Base-by-base conservation (phyloP, 2,329 filamentous ascomycete genomes). In the Pseudophaeomoniella oleicola region DNA sequence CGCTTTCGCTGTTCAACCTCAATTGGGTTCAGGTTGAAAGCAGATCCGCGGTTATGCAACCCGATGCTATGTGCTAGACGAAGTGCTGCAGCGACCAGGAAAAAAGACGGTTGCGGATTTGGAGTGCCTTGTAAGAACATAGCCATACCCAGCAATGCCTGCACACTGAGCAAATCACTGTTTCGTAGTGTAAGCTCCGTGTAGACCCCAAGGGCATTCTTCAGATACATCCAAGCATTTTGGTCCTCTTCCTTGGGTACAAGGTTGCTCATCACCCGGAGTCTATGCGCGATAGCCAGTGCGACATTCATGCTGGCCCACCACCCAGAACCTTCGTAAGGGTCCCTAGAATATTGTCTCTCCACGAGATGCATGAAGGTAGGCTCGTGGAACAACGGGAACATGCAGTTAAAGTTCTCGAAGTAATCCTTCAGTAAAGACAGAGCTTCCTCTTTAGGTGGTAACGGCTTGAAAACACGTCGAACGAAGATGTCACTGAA, bases 341-440 rank as follows among this genome's bases (percentile, higher is more conserved):
- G 88, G 46, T 96, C 83, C 35, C 77, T 66, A 1, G 86, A 92
- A 58, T 96, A 98, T 54, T 96, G 88, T 47, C 81, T 77, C 52
- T 96, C 86, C 19, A 94, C 86, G 4, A 96, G 67, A 53, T 94
- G 87, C 85, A 96, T 96, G 53, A 98, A 98, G 0, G 90, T 96
- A 1, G 88, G 87, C 56, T 94, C 87, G 57, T 98, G 90, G 52
- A 94, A 98, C 3, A 98, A 67, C 4, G 90, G 90, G 53, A 96
- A 94, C 73, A 96, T 88, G 73, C 85, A 90, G 64, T 98, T 98
- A 69, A 98, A 96, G 60, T 94, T 94, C 51, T 93, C 84, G 47
- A 98, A 98, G 52, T 81, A 98, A 57, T 98, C 90, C 57, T 81
- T 85, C 42, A 94, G 73, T 27, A 96, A 64, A 1, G 85, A 92